Evolutionary conservation across 179 eudicot species (phyloP), one percentile per base, ranked within the genome.

Genomic region (Gypsophila paniculata): DNA sequence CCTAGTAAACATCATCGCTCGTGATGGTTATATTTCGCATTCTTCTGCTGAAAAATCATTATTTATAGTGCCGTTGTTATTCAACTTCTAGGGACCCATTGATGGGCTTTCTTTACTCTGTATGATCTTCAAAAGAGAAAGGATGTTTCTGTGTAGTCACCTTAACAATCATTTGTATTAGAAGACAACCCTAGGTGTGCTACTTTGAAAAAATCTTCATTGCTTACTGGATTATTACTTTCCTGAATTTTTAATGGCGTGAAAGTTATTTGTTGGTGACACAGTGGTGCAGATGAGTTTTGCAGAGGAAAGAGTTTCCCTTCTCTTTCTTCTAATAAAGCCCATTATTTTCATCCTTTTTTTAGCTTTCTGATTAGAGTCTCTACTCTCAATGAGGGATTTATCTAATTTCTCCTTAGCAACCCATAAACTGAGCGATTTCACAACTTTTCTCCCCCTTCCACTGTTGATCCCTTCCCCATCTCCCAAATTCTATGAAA

Each of bases 101-200:
- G 25, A 42, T 63, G 46, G 61, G 32, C 69, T 34, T 19, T 62
- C 34, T 0, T 51, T 36, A 18, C 32, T 17, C 59, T n/a, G n/a
- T n/a, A 4, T 21, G 13, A 12, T 23, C 15, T 13, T 22, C 17
- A 59, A 60, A 60, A 60, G 18, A 25, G 42, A 4, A 5, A 60
- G 21, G 39, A 60, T 17, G 39, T 26, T 60, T 60, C 9, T 26
- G 65, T 60, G 15, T 17, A 3, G 1, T 60, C 39, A 23, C 42
- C 39, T 17, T 61, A 15, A 29, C 9, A 32, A 61, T 15, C 32
- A 61, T 26, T 61, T 61, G 19, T 61, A 29, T 29, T 32, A 61
- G 42, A 54, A 61, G 21, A 61, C 44, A 61, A 32, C 44, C 65
- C 65, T 29, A 61, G 65, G 12, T 34, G n/a, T 69, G 39, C 52